Conservation (phyloP, 2,329 filamentous ascomycete species). For the Sporothrix pallida region DNA sequence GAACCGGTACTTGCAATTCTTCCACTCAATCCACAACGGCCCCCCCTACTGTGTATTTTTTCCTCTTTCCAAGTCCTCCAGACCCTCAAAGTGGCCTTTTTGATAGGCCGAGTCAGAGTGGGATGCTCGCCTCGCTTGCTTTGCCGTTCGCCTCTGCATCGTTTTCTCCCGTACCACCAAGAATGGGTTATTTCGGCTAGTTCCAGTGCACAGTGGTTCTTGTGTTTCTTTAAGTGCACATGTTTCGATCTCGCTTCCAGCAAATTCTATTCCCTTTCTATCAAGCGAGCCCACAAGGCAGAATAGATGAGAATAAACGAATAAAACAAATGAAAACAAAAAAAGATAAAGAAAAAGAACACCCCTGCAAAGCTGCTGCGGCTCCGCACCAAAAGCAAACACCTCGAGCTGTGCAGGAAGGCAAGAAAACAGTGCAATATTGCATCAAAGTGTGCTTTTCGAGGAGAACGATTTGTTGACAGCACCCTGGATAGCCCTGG, state of each 20-base stretch:
- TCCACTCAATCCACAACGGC: too few species aligned
- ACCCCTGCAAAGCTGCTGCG: not conserved
- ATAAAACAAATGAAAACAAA: too few species aligned
- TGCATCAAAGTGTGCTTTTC: not conserved
- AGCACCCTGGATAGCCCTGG: not conserved
- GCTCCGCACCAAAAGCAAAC: not conserved
- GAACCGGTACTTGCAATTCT: too few species aligned
- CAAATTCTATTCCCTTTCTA: not conserved
- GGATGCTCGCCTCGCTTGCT: not conserved
- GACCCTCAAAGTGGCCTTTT: not conserved
- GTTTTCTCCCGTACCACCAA: not conserved
- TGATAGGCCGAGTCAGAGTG: not conserved
- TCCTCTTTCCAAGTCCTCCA: not conserved
- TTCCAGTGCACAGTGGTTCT: not conserved
- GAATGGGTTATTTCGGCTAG: not conserved
- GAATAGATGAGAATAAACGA: too few species aligned
- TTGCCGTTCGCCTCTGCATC: not conserved
- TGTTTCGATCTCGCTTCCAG: too few species aligned
- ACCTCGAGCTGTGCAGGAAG: not conserved
- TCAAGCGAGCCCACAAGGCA: not conserved
- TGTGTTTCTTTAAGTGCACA: not conserved
- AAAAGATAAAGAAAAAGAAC: not conserved
- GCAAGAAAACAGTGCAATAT: not conserved
- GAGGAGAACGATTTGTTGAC: not conserved
- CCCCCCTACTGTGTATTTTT: not conserved